Evolutionary conservation across 2,329 filamentous ascomycete genomes (phyloP).

Genomic region (Dactylellina parvicollis): DNA sequence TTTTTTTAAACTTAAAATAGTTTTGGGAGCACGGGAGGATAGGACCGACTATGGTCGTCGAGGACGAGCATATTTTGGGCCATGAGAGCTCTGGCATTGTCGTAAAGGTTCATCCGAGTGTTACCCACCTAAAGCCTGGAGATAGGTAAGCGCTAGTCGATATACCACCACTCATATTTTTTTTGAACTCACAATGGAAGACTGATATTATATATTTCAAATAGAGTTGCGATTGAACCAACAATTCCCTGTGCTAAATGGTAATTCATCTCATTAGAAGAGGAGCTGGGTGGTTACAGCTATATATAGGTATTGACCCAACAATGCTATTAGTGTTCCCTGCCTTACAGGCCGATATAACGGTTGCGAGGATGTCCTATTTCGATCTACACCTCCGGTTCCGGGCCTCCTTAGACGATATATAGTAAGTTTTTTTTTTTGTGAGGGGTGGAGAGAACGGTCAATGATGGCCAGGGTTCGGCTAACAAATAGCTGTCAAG

Average conservation of each 20-base stretch:
- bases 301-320: too few relatives aligned
- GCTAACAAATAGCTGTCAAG: too few relatives aligned
- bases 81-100: slow-evolving; percentile 80
- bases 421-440: slow-evolving; percentile 17
- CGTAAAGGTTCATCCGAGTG: slow-evolving; percentile 74
- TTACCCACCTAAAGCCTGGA: slow-evolving; percentile 79
- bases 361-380: slow-evolving; percentile 84
- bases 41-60: slow-evolving; percentile 87
- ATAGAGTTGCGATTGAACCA: slow-evolving; percentile 87
- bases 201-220: neutral
- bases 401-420: slow-evolving; percentile 73
- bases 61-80: slow-evolving; percentile 86
- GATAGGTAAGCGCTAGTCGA: slow-evolving; percentile 66
- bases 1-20: slow-evolving; percentile 67
- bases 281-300: neutral
- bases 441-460: neutral
- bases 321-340: slow-evolving; percentile 27
- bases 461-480: neutral
- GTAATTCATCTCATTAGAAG: too few relatives aligned
- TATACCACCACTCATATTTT: too few relatives aligned
- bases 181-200: too few relatives aligned
- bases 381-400: slow-evolving; percentile 90
- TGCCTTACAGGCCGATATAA: slow-evolving; percentile 92
- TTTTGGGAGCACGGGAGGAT: slow-evolving; percentile 98
- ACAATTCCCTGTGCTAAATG: slow-evolving; percentile 91